These are phyloP conservation scores for Stagonosporopsis chrysanthemi DNA, from an alignment of 2,329 filamentous ascomycete species.

Conservation along the genomic window DNA sequence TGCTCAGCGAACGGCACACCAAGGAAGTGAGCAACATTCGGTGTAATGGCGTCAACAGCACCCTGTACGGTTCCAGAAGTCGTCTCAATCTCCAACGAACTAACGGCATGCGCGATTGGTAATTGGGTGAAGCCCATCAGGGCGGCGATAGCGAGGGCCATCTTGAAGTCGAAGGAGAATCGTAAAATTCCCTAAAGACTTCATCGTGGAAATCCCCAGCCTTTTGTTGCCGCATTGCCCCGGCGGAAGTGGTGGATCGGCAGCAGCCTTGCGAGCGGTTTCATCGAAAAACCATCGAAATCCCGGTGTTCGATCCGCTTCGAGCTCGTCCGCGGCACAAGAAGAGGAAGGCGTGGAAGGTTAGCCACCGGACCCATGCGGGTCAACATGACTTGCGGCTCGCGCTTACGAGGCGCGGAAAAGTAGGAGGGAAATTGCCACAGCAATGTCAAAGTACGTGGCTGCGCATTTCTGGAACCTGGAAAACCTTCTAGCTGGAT, in stretches of 20 bases:
- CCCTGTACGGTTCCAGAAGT: conserved; percentile 44
- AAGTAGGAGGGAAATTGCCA: conserved; percentile 8
- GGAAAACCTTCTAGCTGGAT: not conserved
- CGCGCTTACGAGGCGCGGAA: conserved; percentile 7
- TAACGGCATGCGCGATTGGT: conserved; percentile 21
- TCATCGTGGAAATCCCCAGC: not conserved
- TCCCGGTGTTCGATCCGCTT: conserved; percentile 12
- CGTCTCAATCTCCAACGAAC: conserved; percentile 32
- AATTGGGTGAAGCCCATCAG: conserved; percentile 22
- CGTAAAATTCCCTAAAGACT: not conserved
- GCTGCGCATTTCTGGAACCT: not conserved
- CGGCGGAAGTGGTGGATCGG: conserved; percentile 8
- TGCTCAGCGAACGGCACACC: conserved; percentile 50
- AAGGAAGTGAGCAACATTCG: conserved; percentile 50
- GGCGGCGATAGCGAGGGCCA: conserved; percentile 17
- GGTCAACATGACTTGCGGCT: conserved; percentile 5
- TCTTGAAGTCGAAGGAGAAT: conserved; percentile 7
- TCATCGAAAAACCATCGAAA: conserved; percentile 4
- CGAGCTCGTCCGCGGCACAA: conserved; percentile 4
- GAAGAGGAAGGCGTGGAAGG: conserved; percentile 9
- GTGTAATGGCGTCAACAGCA: conserved; percentile 43
- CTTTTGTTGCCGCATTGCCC: conserved; percentile 9
- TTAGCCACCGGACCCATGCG: not conserved
- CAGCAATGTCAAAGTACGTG: not conserved
- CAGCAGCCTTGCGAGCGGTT: conserved; percentile 13